A percentile compares a stretch with the other conserved stretches of the same genome.
phyloP scores from a whole-genome alignment of 2,329 filamentous ascomycete genomes.

The Trichoderma sp. region DNA sequence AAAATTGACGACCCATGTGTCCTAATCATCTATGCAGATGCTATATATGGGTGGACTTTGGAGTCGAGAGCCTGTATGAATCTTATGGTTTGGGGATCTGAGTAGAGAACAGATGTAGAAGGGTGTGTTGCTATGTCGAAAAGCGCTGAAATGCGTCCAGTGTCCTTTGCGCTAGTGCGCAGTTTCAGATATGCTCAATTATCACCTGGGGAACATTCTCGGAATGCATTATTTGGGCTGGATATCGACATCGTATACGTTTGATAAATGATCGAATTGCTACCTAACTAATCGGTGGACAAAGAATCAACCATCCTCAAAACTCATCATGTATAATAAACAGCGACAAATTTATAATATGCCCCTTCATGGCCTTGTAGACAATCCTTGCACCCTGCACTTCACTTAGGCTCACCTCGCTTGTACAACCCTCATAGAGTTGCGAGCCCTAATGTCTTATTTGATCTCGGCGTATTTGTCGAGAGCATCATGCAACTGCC shows the following conservation, averaged over 20 bases:
- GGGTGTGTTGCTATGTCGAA: neutral
- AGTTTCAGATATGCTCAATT: neutral
- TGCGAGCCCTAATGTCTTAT: slow-evolving; percentile 10
- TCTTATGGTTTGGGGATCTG: neutral
- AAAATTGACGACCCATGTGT: neutral
- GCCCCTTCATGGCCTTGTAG: too few species aligned
- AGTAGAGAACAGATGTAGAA: neutral
- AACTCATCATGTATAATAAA: too few species aligned
- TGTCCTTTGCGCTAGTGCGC: too few species aligned
- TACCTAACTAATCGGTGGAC: too few species aligned
- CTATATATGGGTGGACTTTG: too few species aligned
- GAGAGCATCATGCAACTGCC: slow-evolving; percentile 50
- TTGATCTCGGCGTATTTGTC: slow-evolving; percentile 40
- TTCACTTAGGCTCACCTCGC: neutral
- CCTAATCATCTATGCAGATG: neutral
- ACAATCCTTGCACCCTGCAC: too few species aligned
- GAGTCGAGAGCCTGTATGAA: neutral
- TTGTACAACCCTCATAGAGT: neutral
- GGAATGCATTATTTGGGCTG: neutral
- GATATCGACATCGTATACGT: neutral
- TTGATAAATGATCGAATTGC: too few species aligned
- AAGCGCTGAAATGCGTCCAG: neutral
- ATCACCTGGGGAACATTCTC: too few species aligned
- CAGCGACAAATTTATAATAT: neutral
- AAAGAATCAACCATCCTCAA: too few species aligned